Conservation (phyloP, 371 early-diverging fungal species). For the Coemansia sp. region DNA sequence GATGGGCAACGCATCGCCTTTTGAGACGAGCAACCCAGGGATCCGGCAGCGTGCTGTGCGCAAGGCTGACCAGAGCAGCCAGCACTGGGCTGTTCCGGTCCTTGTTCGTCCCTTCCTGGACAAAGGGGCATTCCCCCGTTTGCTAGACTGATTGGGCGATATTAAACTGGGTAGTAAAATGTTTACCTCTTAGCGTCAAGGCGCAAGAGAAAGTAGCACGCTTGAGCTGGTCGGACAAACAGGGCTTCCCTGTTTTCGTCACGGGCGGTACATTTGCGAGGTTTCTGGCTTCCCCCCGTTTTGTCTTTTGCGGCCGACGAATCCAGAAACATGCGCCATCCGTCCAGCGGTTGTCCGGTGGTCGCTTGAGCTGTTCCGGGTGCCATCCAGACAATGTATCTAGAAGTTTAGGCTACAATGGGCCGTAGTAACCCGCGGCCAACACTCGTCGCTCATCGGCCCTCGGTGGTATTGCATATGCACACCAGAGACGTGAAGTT, state of each 20-base stretch:
- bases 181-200: conserved; percentile 10
- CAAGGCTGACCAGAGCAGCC: neutral
- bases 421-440: neutral
- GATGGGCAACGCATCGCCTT: neutral
- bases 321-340: neutral
- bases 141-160: conserved; percentile 5
- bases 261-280: neutral
- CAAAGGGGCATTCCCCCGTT: neutral
- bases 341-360: neutral
- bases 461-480: too few species aligned
- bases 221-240: neutral
- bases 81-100: neutral
- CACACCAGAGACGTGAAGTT: too few species aligned
- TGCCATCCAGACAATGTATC: conserved; percentile 1
- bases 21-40: conserved; percentile 5
- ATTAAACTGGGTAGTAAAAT: conserved; percentile 13
- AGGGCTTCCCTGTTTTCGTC: conserved; percentile 1
- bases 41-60: neutral
- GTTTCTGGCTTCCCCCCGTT: neutral
- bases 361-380: neutral
- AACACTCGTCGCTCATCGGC: neutral
- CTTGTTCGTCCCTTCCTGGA: neutral
- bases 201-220: neutral
- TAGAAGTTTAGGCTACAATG: conserved; percentile 7
- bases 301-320: neutral